phyloP scores from a whole-genome alignment of 2,329 filamentous ascomycete species.

The Endocalyx cinctus region DNA sequence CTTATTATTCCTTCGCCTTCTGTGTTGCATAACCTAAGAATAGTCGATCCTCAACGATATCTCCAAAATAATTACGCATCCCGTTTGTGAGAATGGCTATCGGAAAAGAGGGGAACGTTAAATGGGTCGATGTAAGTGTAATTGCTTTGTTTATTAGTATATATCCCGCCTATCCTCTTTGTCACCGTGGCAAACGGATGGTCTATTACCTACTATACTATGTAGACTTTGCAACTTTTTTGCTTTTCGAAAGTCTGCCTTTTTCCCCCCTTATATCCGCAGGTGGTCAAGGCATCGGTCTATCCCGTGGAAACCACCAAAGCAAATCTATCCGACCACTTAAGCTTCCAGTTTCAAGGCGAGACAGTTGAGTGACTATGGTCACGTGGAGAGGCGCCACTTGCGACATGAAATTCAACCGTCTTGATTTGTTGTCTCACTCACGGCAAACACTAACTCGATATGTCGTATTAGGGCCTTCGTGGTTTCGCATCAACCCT shows the following conservation, averaged over 20 bases:
- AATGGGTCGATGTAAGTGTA: constrained; percentile 55
- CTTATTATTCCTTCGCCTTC: constrained; percentile 1
- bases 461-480: constrained; percentile 45
- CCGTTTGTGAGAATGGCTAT: constrained; percentile 42
- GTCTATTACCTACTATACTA: too few species aligned
- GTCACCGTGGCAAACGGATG: too few species aligned
- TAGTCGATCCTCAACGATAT: constrained; percentile 5
- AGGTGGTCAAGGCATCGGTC: too few species aligned
- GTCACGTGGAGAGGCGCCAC: background rate
- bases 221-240: too few species aligned
- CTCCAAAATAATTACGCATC: constrained; percentile 4
- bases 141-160: too few species aligned
- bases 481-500: constrained; percentile 50
- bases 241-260: background rate
- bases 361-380: background rate
- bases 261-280: too few species aligned
- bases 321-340: too few species aligned
- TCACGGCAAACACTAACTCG: background rate
- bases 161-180: too few species aligned
- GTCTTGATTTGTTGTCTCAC: background rate
- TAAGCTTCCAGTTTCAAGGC: background rate
- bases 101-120: constrained; percentile 46
- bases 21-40: constrained; percentile 19
- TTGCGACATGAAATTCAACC: background rate
- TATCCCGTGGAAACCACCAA: too few species aligned